These are phyloP conservation scores for Daldinia eschscholtzii DNA, from an alignment of 2,329 filamentous ascomycete species.

Conservation along the genomic window DNA sequence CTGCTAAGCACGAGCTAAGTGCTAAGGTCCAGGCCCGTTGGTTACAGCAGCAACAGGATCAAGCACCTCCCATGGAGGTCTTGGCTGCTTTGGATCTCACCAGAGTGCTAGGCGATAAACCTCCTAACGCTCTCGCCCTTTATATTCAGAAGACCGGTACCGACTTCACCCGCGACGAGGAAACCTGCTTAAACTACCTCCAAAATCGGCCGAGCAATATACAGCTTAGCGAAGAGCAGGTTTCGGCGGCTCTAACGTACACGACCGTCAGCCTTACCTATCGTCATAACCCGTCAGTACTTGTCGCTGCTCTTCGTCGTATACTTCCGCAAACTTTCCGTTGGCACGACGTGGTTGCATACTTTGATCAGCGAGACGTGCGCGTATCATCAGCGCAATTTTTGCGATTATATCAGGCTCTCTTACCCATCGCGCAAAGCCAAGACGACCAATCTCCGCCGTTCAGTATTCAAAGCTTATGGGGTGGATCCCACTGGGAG, in stretches of 20 bases:
- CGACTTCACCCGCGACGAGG: constrained; percentile 80
- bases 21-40: constrained; percentile 78
- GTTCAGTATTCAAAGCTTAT: constrained; percentile 88
- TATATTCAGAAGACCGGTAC: constrained; percentile 81
- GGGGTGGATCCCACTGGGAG: constrained; percentile 87
- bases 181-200: constrained; percentile 70
- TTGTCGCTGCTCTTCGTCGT: constrained; percentile 74
- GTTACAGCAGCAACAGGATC: constrained; percentile 68
- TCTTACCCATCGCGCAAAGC: constrained; percentile 75
- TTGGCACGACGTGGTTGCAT: constrained; percentile 78
- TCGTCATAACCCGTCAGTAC: constrained; percentile 63
- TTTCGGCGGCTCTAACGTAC: constrained; percentile 82
- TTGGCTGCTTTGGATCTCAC: constrained; percentile 77
- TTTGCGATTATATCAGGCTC: constrained; percentile 80
- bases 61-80: constrained; percentile 76
- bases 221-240: constrained; percentile 82
- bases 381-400: constrained; percentile 85
- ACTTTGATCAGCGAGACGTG: constrained; percentile 84
- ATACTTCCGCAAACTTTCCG: constrained; percentile 73
- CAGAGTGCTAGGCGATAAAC: constrained; percentile 71
- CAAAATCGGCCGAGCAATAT: constrained; percentile 66
- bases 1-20: constrained; percentile 76
- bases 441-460: constrained; percentile 64
- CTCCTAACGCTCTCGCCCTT: constrained; percentile 69
- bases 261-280: constrained; percentile 70